These are phyloP conservation scores for Rhizomucor pusillus DNA, from an alignment of 371 early-diverging fungal genomes.

Conservation along the genomic window DNA sequence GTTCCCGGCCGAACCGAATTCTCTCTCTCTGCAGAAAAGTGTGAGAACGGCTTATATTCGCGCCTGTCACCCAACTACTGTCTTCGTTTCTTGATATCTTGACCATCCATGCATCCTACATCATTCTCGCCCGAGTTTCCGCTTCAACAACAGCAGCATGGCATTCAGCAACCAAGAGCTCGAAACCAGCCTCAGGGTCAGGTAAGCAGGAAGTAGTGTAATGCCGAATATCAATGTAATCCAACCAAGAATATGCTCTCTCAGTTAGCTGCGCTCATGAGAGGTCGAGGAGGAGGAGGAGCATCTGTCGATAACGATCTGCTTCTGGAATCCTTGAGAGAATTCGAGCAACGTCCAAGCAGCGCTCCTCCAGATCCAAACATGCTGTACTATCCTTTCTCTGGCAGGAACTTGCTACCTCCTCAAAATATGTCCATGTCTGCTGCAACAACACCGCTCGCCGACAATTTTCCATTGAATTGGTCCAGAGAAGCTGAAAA, in stretches of 20 bases:
- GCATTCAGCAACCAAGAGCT: constrained; percentile 26
- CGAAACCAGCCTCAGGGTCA: constrained; percentile 26
- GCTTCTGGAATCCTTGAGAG: constrained; percentile 12
- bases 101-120: no score
- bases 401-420: not conserved
- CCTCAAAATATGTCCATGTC: constrained; percentile 1
- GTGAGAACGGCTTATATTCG: not conserved
- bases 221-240: not conserved
- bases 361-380: constrained; percentile 20
- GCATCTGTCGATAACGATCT: constrained; percentile 11
- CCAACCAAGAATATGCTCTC: not conserved
- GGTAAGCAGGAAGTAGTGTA: constrained; percentile 4
- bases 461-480: not conserved
- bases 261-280: constrained; percentile 23
- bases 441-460: constrained; percentile 6
- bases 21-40: not conserved
- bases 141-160: constrained; percentile 12
- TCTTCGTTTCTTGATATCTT: no score
- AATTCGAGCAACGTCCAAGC: constrained; percentile 12
- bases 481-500: no score
- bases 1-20: no score
- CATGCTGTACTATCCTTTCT: constrained; percentile 7
- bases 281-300: constrained; percentile 15
- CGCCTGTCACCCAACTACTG: no score
- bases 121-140: not conserved